These are phyloP conservation scores for Lentithecium fluviatile DNA, from an alignment of 495 filamentous ascomycete genomes.

Conservation along the genomic window DNA sequence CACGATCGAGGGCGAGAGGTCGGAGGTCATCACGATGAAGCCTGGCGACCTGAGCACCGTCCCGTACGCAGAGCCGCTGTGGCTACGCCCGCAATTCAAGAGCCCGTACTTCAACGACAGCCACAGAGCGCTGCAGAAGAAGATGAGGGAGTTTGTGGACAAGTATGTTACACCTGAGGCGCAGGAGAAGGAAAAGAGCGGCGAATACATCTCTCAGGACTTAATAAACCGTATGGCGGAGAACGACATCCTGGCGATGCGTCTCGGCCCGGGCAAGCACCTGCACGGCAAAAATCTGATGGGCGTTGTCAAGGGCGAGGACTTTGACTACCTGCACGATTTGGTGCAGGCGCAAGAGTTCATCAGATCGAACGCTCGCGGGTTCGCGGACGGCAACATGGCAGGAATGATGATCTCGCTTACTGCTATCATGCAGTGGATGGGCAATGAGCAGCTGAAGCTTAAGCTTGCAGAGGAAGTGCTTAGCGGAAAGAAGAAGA, in stretches of 20 bases:
- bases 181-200: slow-evolving; percentile 72
- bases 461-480: slow-evolving; percentile 68
- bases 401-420: slow-evolving; percentile 83
- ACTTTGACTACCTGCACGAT: slow-evolving; percentile 88
- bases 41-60: slow-evolving; percentile 70
- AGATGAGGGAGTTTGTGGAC: slow-evolving; percentile 73
- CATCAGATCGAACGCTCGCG: slow-evolving; percentile 58
- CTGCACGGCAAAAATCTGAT: slow-evolving; percentile 67
- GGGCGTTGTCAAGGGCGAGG: slow-evolving; percentile 69
- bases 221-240: slow-evolving; percentile 75
- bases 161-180: slow-evolving; percentile 70
- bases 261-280: slow-evolving; percentile 80
- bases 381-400: slow-evolving; percentile 59
- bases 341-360: slow-evolving; percentile 74
- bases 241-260: slow-evolving; percentile 74
- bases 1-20: slow-evolving; percentile 68
- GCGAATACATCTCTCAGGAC: slow-evolving; percentile 71
- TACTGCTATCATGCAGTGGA: slow-evolving; percentile 78
- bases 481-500: slow-evolving; percentile 79
- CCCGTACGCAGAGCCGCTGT: slow-evolving; percentile 78
- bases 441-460: slow-evolving; percentile 64
- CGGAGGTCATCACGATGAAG: slow-evolving; percentile 69
- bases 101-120: slow-evolving; percentile 79
- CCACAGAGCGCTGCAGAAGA: slow-evolving; percentile 68
- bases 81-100: slow-evolving; percentile 76